Evolutionary conservation across 495 filamentous ascomycete species (phyloP), one percentile per base, ranked within the genome.

Genomic region (Aspergillus saccharolyticus): DNA sequence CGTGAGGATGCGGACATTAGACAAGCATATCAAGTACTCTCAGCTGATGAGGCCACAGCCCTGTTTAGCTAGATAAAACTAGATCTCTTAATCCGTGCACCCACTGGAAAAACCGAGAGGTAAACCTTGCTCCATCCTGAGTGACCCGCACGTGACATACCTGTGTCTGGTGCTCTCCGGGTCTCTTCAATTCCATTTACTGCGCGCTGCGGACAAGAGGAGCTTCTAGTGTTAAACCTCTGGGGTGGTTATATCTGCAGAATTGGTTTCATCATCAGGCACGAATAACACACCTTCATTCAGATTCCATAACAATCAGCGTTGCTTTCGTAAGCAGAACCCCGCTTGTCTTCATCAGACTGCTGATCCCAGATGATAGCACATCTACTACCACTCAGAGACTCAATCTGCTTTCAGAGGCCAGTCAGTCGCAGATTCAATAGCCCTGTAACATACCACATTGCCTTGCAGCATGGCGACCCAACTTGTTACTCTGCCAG

Each of bases 401-500:
- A 8, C 15, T 20, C 18, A n/a, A 50, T 28, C n/a, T n/a, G 30
- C 22, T 16, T 10, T 16, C 10, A 6, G 19, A 49, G 25, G 46
- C 1, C 21, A 24, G 46, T 7, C 20, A 22, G 20, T 24, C 20
- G 16, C 46, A 21, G 46, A 22, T 21, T 47, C 14, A 15, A 12
- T 49, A 9, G 9, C 16, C 10, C 21, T 49, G 16, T 24, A 28
- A 15, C 1, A 21, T 15, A 2, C n/a, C n/a, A n/a, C n/a, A n/a
- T n/a, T n/a, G n/a, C n/a, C n/a, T n/a, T 50, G 18, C 16, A 61
- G 21, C 24, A 83, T 82, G 80, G 75, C 76, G 43, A 67, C 73
- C 20, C 71, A 75, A 51, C 66, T 82, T 15, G 66, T 76, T 46
- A 63, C 78, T 4, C 76, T 91, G 42, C 81, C 81, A 17, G 86